Conservation (phyloP, 345 rosid species). For the Aquilaria malaccensis region DNA sequence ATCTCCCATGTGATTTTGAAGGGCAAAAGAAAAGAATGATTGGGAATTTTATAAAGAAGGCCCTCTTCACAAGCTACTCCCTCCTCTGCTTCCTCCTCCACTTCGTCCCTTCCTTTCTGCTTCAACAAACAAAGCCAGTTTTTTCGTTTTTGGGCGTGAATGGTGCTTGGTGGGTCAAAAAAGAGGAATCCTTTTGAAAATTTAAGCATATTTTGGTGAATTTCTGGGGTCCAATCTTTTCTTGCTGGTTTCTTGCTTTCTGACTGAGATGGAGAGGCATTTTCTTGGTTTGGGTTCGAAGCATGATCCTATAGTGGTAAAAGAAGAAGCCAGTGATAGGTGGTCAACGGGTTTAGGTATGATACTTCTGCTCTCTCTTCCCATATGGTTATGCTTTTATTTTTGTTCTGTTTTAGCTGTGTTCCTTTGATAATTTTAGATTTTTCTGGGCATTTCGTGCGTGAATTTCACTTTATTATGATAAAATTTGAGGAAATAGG, state of each 20-base stretch:
- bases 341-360: conserved; percentile 38
- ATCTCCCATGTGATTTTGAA: conserved; percentile 22
- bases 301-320: conserved; percentile 29
- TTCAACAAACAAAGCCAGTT: no score
- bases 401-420: not conserved
- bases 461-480: not conserved
- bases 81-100: conserved; percentile 2
- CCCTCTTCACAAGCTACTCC: not conserved
- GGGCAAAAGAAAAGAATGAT: not conserved
- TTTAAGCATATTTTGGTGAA: not conserved
- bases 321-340: conserved; percentile 33
- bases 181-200: not conserved
- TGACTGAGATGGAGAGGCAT: conserved; percentile 42
- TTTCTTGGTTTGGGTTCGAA: conserved; percentile 44
- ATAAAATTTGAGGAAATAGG: not conserved
- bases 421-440: not conserved
- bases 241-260: not conserved
- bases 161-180: not conserved
- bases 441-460: not conserved
- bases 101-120: not conserved
- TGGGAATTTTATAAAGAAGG: no score
- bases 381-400: not conserved
- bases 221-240: not conserved
- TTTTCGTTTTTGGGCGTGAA: not conserved
- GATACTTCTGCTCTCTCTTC: not conserved